Conservation (phyloP, 228 moss, liverwort and hornwort genomes). For the Sphagnum magellanicum region DNA sequence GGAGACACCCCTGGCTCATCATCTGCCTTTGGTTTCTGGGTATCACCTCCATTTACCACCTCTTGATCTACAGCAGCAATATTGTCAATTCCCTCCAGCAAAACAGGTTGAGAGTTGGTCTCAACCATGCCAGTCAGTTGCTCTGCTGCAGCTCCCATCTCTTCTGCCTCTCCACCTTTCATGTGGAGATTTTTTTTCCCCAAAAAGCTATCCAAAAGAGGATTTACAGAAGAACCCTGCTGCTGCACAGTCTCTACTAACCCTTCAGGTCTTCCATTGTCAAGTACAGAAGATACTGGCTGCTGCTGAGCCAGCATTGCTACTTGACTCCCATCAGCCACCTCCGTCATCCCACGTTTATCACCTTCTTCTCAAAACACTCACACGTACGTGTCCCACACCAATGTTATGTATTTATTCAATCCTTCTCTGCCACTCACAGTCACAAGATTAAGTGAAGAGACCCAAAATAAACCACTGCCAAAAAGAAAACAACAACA, state of each 20-base stretch:
- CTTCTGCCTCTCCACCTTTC: background rate
- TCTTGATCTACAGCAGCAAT: background rate
- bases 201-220: constrained; percentile 10
- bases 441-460: too few species aligned
- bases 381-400: too few species aligned
- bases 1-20: background rate
- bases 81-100: background rate
- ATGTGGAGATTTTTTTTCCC: background rate
- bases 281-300: constrained; percentile 18
- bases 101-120: background rate
- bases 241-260: constrained; percentile 11
- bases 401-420: too few species aligned
- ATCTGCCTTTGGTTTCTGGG: background rate
- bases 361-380: background rate
- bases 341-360: constrained; percentile 42
- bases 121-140: background rate
- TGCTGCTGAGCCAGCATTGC: constrained; percentile 37
- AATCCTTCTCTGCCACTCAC: too few species aligned
- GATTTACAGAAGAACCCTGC: constrained; percentile 10
- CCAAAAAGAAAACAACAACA: too few species aligned
- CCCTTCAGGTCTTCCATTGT: constrained; percentile 17
- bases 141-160: background rate
- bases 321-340: constrained; percentile 43
- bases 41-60: background rate
- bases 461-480: too few species aligned